Evolutionary conservation across 345 rosid genomes (phyloP).

Genomic region (Mercurialis annua): DNA sequence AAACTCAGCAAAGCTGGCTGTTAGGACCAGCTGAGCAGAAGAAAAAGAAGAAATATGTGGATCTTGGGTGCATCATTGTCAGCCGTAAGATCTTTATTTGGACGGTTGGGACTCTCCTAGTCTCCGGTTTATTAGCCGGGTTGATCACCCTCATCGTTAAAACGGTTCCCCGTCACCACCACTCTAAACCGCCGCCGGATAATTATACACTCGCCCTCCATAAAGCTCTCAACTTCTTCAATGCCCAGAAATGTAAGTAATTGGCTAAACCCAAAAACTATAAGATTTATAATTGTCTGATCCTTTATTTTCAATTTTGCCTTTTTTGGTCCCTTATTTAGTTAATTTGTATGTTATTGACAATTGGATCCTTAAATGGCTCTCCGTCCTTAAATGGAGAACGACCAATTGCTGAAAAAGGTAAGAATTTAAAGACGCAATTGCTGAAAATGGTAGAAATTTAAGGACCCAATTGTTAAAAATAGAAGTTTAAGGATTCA

Average conservation of each 20-base stretch:
- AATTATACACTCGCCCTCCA: conserved; percentile 88
- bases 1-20: conserved; percentile 99
- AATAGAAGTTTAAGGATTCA: no score
- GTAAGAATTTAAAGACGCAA: no score
- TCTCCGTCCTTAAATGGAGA: no score
- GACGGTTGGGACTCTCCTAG: conserved; percentile 71
- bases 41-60: conserved; percentile 91
- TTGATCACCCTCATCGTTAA: conserved; percentile 75
- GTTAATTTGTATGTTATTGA: no score
- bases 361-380: no score
- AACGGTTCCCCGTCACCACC: conserved; percentile 76
- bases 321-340: conserved; percentile 9
- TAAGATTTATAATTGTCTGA: no score
- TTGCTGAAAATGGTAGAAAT: no score
- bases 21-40: conserved; percentile 88
- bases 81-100: conserved; percentile 94
- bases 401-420: no score
- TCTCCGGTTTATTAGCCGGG: conserved; percentile 61
- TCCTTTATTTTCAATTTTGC: no score
- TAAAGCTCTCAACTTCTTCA: conserved; percentile 98
- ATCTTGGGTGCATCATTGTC: conserved; percentile 92
- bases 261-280: no score
- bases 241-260: conserved; percentile 79
- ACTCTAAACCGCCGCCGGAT: conserved; percentile 51
- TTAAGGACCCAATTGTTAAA: no score